These are phyloP conservation scores for Tetradesmus obliquus DNA, from an alignment of 139 green algal species.

Conservation along the genomic window DNA sequence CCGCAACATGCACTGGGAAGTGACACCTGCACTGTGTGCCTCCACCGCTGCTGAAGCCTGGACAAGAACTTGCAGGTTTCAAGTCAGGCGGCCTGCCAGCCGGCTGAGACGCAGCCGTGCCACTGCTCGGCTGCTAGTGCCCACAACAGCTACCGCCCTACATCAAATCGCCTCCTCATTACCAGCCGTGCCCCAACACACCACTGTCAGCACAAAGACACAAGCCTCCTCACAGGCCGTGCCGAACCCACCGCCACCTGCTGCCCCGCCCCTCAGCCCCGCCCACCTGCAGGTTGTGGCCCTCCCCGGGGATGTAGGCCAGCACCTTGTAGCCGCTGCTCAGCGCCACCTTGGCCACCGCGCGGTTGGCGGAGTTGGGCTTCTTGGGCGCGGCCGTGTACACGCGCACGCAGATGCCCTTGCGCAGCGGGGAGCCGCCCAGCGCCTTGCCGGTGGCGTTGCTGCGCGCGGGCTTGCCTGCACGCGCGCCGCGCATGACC, in stretches of 20 bases:
- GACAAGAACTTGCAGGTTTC: background rate
- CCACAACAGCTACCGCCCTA: background rate
- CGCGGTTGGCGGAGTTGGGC: constrained; percentile 73
- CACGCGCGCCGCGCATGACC: constrained; percentile 11
- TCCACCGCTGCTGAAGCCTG: no score
- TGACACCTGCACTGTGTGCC: no score
- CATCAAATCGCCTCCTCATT: background rate
- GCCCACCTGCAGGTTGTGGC: constrained; percentile 51
- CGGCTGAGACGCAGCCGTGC: background rate
- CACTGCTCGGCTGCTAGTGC: background rate
- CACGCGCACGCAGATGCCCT: constrained; percentile 56
- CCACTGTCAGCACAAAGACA: background rate
- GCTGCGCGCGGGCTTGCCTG: constrained; percentile 29
- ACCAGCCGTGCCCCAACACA: background rate
- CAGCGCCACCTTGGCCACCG: constrained; percentile 65
- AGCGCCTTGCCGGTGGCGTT: constrained; percentile 46
- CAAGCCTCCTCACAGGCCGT: no score
- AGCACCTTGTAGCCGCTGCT: constrained; percentile 64
- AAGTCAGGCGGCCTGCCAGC: no score
- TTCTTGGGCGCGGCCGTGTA: constrained; percentile 73
- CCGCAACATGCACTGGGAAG: no score
- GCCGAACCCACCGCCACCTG: background rate
- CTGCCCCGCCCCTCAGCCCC: background rate
- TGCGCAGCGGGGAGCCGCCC: constrained; percentile 51
- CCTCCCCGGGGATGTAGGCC: constrained; percentile 66